Percentiles rank a stretch among this genome's conserved stretches.
These are phyloP conservation scores for Delonix regia DNA, from an alignment of 306 rosid species.

Conservation along the genomic window DNA sequence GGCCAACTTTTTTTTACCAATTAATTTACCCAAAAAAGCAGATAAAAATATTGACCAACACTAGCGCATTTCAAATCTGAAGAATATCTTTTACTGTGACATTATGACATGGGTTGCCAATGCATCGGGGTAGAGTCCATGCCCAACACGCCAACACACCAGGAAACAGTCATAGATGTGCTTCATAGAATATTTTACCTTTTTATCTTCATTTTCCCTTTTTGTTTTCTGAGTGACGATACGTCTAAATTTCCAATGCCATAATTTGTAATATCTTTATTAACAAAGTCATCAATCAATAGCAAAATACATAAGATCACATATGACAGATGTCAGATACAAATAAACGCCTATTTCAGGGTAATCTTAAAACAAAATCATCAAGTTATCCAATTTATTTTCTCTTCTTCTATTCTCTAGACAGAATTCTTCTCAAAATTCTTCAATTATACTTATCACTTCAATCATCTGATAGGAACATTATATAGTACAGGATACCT, in stretches of 20 bases:
- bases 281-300: slow-evolving; percentile 12
- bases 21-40: neutral
- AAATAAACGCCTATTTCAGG: neutral
- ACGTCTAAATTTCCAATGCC: neutral
- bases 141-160: neutral
- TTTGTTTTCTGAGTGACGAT: neutral
- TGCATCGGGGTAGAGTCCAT: neutral
- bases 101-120: neutral
- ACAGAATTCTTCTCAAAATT: slow-evolving; percentile 4
- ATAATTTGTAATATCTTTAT: slow-evolving; percentile 1
- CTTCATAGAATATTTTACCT: neutral
- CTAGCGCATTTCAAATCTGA: neutral
- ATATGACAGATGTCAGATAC: neutral
- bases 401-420: neutral
- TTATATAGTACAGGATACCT: no score
- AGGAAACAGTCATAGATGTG: no score
- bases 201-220: neutral
- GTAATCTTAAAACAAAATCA: neutral
- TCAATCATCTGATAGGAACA: no score
- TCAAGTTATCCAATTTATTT: neutral
- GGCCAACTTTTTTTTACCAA: neutral
- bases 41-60: neutral
- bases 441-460: slow-evolving; percentile 2
- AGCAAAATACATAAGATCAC: neutral
- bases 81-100: neutral